These are phyloP conservation scores for Colletotrichum trifolii DNA, from an alignment of 2,329 filamentous ascomycete genomes.

Conservation along the genomic window DNA sequence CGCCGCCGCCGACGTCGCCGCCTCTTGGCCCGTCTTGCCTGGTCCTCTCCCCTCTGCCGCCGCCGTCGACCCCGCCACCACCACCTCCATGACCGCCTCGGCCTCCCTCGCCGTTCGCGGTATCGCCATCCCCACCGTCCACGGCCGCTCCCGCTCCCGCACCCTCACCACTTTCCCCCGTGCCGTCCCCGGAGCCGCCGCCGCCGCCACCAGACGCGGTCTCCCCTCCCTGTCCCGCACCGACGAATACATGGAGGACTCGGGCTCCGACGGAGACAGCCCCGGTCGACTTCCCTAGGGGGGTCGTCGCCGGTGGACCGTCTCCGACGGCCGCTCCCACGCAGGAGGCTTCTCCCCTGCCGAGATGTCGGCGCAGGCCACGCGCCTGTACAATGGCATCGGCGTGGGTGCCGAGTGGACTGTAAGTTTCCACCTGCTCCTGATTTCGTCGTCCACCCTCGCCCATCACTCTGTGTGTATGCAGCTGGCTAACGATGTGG, in stretches of 20 bases:
- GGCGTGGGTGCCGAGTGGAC: slow-evolving; percentile 15
- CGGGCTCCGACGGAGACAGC: neutral
- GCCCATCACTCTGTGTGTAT: neutral
- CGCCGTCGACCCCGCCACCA: no score
- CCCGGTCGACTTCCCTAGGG: slow-evolving; percentile 24
- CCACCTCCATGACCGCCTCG: neutral
- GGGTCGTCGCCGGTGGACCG: slow-evolving; percentile 24
- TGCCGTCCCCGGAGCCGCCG: slow-evolving; percentile 17
- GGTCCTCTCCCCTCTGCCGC: neutral
- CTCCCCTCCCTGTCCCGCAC: slow-evolving; percentile 6
- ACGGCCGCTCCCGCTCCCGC: slow-evolving; percentile 3
- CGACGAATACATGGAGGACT: neutral
- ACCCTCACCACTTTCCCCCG: slow-evolving; percentile 7
- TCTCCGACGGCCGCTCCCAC: slow-evolving; percentile 27
- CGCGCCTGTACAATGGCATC: slow-evolving; percentile 16
- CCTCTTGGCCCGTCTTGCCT: neutral
- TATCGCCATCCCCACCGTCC: neutral
- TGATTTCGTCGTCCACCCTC: neutral
- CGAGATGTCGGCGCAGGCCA: slow-evolving; percentile 19
- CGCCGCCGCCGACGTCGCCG: no score
- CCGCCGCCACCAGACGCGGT: neutral
- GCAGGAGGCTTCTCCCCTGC: slow-evolving; percentile 18
- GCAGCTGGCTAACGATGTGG: neutral
- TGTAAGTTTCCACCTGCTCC: neutral
- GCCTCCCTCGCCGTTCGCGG: neutral